Evolutionary conservation across 2,329 filamentous ascomycete genomes (phyloP), one percentile per base, ranked within the genome.

Genomic region (Niveomyces coronatus): DNA sequence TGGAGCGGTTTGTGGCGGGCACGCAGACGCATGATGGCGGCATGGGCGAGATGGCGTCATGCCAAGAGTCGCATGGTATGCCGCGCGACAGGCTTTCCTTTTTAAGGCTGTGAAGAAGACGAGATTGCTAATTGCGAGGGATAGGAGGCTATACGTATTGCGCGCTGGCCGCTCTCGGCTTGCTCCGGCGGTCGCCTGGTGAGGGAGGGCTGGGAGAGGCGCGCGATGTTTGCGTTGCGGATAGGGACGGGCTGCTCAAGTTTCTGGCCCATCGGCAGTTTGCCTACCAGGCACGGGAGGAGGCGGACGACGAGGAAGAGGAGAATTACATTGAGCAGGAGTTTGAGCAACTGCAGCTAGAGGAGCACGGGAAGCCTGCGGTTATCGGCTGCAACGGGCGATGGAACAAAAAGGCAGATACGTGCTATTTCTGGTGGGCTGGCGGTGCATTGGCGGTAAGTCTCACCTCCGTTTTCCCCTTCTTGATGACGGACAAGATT

Each of bases 351-450:
- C 49, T 65, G 16, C 50, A 49, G 3, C 41, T 62, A 1, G 51
- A 56, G 9, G 52, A 58, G 4, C n/a, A n/a, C n/a, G 22, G 22
- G 22, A 43, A 32, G 4, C 53, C 45, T 15, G 58, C 63, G 9
- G 73, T 71, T 51, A 71, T 85, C 2, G 91, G 88, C 9, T 87
- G 93, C 62, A 94, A 93, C 52, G 91, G 91, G 18, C 78, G 91
- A 35, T 79, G 76, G 55, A 95, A 94, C 64, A 98, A 98, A 59
- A 71, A 80, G 33, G 83, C 85, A 9, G 91, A 98, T 60, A 96
- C 91, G 1, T 98, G 91, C 62, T 98, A 98, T 58, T 82, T 78
- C 16, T 98, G 89, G 68, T 98, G 91, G 91, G 85, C 85, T 1
- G 71, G 72, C 4, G 86, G 76, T 2, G 76, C 86, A 1, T 54